phyloP scores from a whole-genome alignment of 345 rosid species.

The Heritiera fomes region DNA sequence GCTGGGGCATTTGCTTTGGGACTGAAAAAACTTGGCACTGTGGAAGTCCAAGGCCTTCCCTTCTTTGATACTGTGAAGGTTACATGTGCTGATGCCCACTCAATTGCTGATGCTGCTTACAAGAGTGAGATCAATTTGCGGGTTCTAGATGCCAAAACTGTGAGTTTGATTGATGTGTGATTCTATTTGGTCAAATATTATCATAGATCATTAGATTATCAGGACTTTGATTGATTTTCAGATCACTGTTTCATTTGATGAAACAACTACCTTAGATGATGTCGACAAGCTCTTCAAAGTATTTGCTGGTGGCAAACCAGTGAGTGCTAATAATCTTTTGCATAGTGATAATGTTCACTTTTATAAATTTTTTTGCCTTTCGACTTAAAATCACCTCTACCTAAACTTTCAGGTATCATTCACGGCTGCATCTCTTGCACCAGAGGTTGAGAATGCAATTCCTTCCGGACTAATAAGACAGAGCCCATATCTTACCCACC shows the following conservation, averaged over 20 bases:
- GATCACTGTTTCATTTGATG: slow-evolving; percentile 93
- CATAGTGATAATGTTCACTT: slow-evolving; percentile 11
- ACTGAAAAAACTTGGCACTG: slow-evolving; percentile 83
- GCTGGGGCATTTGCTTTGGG: slow-evolving; percentile 86
- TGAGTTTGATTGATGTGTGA: slow-evolving; percentile 41
- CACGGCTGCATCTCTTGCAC: slow-evolving; percentile 83
- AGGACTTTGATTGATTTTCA: slow-evolving; percentile 38
- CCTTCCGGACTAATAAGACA: slow-evolving; percentile 71
- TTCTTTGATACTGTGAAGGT: slow-evolving; percentile 96
- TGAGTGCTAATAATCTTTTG: slow-evolving; percentile 38
- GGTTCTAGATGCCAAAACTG: slow-evolving; percentile 74
- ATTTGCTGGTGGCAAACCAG: slow-evolving; percentile 77
- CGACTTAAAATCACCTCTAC: slow-evolving; percentile 4
- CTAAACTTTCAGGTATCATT: slow-evolving; percentile 61
- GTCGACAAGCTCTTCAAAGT: slow-evolving; percentile 79
- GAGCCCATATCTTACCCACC: slow-evolving; percentile 75
- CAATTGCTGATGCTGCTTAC: slow-evolving; percentile 73
- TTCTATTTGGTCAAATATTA: not conserved
- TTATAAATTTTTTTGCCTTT: slow-evolving; percentile 13
- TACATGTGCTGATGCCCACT: slow-evolving; percentile 74
- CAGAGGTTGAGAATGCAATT: slow-evolving; percentile 70
- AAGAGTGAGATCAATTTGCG: slow-evolving; percentile 79
- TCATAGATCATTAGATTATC: slow-evolving; percentile 15
- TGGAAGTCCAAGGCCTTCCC: slow-evolving; percentile 82
- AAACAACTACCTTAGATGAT: slow-evolving; percentile 94